A percentile compares a stretch with the other conserved stretches of the same genome.
Evolutionary conservation across 2,329 filamentous ascomycete genomes (phyloP).

Genomic region (Nannizziopsis barbatae): DNA sequence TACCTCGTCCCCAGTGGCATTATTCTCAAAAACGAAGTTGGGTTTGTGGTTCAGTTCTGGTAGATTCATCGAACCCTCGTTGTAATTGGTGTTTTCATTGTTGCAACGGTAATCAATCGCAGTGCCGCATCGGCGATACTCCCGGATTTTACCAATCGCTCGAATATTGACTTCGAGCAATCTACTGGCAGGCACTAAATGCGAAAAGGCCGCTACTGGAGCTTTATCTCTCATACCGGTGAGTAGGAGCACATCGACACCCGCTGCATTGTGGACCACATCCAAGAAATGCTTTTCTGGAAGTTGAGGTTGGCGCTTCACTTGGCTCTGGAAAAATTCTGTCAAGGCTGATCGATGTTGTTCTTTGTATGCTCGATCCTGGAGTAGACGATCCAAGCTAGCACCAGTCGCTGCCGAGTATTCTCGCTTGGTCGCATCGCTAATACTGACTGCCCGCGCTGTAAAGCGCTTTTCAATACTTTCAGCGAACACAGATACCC

Average conservation of each 20-base stretch:
- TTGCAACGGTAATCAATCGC: constrained; percentile 14
- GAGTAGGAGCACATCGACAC: constrained; percentile 48
- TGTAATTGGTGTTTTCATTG: constrained; percentile 14
- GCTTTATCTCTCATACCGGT: constrained; percentile 54
- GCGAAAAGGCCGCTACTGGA: constrained; percentile 44
- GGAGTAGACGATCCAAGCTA: constrained; percentile 39
- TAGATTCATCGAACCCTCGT: too few species aligned
- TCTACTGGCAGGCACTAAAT: constrained; percentile 43
- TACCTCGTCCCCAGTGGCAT: constrained; percentile 32
- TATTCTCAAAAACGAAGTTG: constrained; percentile 43
- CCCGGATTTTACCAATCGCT: constrained; percentile 31
- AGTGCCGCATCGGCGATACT: constrained; percentile 26
- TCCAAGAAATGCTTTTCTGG: constrained; percentile 43
- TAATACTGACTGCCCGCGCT: constrained; percentile 44
- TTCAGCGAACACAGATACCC: constrained; percentile 36
- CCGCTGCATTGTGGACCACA: constrained; percentile 33
- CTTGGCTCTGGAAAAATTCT: constrained; percentile 41
- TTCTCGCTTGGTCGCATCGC: constrained; percentile 46
- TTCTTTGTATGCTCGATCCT: constrained; percentile 52
- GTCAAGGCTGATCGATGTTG: constrained; percentile 45
- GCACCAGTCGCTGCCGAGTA: constrained; percentile 43
- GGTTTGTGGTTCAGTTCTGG: too few species aligned
- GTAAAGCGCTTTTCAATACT: constrained; percentile 22
- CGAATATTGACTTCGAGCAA: constrained; percentile 46
- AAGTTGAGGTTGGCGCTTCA: constrained; percentile 36